These are phyloP conservation scores for Candida rishiriensis DNA, from an alignment of 805 yeast genomes.

Conservation along the genomic window DNA sequence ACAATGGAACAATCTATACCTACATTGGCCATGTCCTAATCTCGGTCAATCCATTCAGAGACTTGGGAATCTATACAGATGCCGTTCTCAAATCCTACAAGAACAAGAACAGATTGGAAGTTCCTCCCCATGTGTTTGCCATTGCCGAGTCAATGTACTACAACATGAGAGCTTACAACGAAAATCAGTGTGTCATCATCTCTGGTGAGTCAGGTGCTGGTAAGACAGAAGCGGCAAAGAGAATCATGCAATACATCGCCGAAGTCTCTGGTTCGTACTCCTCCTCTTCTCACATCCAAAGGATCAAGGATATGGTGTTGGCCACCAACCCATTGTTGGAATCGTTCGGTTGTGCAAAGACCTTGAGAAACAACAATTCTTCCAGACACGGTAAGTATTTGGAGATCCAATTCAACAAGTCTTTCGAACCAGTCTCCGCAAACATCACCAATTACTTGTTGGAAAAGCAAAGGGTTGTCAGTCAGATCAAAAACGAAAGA, in stretches of 20 bases:
- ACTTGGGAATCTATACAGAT: constrained; percentile 90
- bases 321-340: constrained; percentile 94
- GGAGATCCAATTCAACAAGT: constrained; percentile 79
- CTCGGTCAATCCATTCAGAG: constrained; percentile 95
- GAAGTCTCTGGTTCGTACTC: constrained; percentile 71
- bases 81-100: constrained; percentile 69
- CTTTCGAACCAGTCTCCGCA: constrained; percentile 89
- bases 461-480: constrained; percentile 96
- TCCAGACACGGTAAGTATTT: constrained; percentile 92
- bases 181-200: constrained; percentile 94
- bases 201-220: constrained; percentile 99
- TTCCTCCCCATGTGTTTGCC: constrained; percentile 97
- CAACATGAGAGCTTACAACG: constrained; percentile 88
- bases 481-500: constrained; percentile 87
- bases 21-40: constrained; percentile 93
- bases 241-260: constrained; percentile 96
- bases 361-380: constrained; percentile 82
- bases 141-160: constrained; percentile 97
- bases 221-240: constrained; percentile 95
- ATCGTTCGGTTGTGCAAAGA: constrained; percentile 91
- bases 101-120: constrained; percentile 92
- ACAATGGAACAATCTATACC: constrained; percentile 86
- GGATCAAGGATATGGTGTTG: constrained; percentile 93
- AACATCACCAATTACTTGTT: constrained; percentile 91
- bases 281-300: constrained; percentile 65